A percentile compares a stretch with the other conserved stretches of the same genome.
Conservation (phyloP, 129 eudicot genomes). For the Saussurea involucrata region DNA sequence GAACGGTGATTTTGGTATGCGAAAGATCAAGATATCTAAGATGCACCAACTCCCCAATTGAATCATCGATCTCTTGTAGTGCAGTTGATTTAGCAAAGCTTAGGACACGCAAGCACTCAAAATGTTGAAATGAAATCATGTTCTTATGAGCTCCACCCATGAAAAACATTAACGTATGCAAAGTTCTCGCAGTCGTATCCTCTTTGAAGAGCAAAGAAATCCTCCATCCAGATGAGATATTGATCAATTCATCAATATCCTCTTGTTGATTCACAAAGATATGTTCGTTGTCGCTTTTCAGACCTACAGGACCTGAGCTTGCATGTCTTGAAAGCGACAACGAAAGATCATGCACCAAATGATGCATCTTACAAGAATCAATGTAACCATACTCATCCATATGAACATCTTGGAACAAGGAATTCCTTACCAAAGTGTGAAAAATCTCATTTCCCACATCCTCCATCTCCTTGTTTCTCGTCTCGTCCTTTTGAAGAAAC, state of each 20-base stretch:
- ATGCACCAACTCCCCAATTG: slow-evolving; percentile 12
- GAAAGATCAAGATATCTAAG: slow-evolving; percentile 23
- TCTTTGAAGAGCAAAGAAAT: not conserved
- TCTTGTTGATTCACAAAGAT: not conserved
- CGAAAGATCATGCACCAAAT: not conserved
- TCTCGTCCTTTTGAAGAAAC: not conserved
- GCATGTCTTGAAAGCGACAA: not conserved
- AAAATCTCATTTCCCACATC: not conserved
- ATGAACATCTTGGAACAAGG: not conserved
- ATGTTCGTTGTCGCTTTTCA: not conserved
- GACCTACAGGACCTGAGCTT: not conserved
- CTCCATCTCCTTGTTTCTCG: not conserved
- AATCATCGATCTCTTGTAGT: not conserved
- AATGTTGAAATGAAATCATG: not conserved
- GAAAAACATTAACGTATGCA: not conserved
- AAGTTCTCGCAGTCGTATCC: not conserved
- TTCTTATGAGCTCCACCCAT: not conserved
- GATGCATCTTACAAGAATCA: not conserved
- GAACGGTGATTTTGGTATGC: not conserved
- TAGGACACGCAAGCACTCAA: slow-evolving; percentile 14
- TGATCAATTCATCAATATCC: not conserved
- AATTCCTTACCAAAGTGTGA: not conserved
- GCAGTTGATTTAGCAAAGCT: not conserved
- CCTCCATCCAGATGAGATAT: not conserved
- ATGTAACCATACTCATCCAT: not conserved